Base-by-base conservation (phyloP, 2,329 filamentous ascomycete genomes). In the Madurella mycetomatis region DNA sequence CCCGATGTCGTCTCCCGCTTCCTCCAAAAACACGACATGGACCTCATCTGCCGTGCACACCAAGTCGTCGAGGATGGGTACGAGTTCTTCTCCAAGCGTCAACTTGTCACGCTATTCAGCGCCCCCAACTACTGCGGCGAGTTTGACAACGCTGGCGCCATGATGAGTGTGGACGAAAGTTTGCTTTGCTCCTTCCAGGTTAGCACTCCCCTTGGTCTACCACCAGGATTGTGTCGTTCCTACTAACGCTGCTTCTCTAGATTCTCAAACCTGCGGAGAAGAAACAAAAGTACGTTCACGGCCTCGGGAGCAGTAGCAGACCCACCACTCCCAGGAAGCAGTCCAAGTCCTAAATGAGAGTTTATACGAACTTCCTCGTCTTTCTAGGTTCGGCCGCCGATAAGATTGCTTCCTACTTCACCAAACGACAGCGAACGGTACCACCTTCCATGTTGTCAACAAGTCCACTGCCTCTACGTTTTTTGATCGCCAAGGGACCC, bases 131-230 rank as follows among this genome's bases (percentile, higher is more conserved):
- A 99, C 80, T 99, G 92, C 68, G 92, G 92, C 73, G 94, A 99
- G 77, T 99, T 99, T 70, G 94, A 99, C 80, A 99, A 99, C 70
- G 92, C 92, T 50, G 94, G 94, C 71, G 94, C 94, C 62, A 97
- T 99, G 92, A 97, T 99, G 94, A 96, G 92, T 70, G 94, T 99
- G 40, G 94, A 97, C 71, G 94, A 97, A 81, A 96, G 92, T 73
- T 77, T 99, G 74, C 81, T 99, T 68, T 99, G 94, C 81, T 96
- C 92, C 60, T 99, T 99, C 87, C 94, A 97, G 88, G 90, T 94
- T 65, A 52, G 77, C 25, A 25, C 7, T 72, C 31, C 40, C 11
- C 49, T 37, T 47, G 16, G 39, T 39, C 17, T 9, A 12, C 31
- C 37, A 2, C 1, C 5, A 1, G 12, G 4, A 3, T 17, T n/a